Evolutionary conservation across 768 basidiomycete genomes (phyloP), one percentile per base, ranked within the genome.

Genomic region (Suillus clintonianus): DNA sequence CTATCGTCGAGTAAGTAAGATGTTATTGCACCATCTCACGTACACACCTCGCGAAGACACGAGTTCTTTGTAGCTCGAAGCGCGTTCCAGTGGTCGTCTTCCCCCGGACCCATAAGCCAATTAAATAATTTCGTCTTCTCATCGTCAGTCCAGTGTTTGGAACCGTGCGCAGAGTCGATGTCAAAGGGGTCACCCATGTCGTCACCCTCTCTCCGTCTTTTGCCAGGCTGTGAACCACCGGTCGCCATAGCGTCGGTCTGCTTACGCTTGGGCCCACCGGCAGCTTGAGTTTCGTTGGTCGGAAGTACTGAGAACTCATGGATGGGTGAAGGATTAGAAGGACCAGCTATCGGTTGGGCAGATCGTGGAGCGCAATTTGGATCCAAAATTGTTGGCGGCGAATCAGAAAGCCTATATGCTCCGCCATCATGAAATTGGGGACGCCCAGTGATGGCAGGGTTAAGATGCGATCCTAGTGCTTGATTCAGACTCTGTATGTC

Each of bases 91-190:
- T 91, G 89, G 22, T 91, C 89, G 68, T 92, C 90, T 69, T 88
- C 85, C 19, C 82, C 82, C 14, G 76, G 77, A 24, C 84, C 89
- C 86, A 93, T 89, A 54, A 93, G 84, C 90, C 91, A 93, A 50
- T 78, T 84, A 74, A 93, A 93, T 53, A 93, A 79, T 65, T 84
- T 86, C 15, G 89, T 83, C 76, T 92, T 93, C 71, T 93, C 91
- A 10, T 91, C 90, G 72, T 92, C 91, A 0, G 90, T 90, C 91
- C 91, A 93, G 68, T 93, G 91, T 68, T 92, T 92, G 1, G 91
- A 88, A 30, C 91, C 91, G 64, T 85, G 84, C 5, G 77, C 82
- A 10, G 74, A 72, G 60, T 82, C 75, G 13, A 56, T 55, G 30
- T 77, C 75, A 39, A 76, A 76, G n/a, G 62, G 58, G 7, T 76